These are phyloP conservation scores for Mycena citricolor DNA, from an alignment of 1,284 basidiomycete species.

Conservation along the genomic window DNA sequence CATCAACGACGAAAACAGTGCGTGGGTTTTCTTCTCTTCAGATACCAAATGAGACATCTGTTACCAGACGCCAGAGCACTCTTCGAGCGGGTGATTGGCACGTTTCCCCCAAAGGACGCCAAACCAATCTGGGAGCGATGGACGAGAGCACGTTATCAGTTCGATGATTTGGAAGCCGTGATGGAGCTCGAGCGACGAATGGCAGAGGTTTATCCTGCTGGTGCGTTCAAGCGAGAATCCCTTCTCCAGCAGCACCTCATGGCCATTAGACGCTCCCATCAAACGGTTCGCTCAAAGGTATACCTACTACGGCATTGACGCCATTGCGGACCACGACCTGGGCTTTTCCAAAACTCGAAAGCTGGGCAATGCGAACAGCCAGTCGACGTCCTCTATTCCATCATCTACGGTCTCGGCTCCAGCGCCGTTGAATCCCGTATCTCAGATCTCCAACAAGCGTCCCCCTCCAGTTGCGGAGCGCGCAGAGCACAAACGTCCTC, in stretches of 20 bases:
- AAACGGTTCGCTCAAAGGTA: slow-evolving; percentile 91
- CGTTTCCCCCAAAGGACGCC: slow-evolving; percentile 79
- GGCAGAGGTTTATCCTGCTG: slow-evolving; percentile 82
- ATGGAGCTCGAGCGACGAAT: slow-evolving; percentile 89
- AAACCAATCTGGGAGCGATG: slow-evolving; percentile 93
- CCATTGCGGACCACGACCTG: slow-evolving; percentile 86
- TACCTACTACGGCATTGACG: slow-evolving; percentile 85
- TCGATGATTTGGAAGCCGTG: slow-evolving; percentile 87
- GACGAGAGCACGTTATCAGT: slow-evolving; percentile 95
- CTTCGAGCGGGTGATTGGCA: slow-evolving; percentile 86
- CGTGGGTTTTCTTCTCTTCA: slow-evolving; percentile 29
- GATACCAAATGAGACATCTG: slow-evolving; percentile 13
- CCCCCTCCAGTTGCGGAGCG: slow-evolving; percentile 15
- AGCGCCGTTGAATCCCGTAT: background rate
- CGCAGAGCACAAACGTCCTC: slow-evolving; percentile 45
- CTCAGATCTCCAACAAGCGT: slow-evolving; percentile 12
- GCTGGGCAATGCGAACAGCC: slow-evolving; percentile 4
- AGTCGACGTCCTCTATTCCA: background rate
- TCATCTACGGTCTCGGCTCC: background rate
- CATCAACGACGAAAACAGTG: slow-evolving; percentile 95
- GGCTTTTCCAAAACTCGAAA: slow-evolving; percentile 66
- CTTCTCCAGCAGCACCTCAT: no score
- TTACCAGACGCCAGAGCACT: slow-evolving; percentile 86
- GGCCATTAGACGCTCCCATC: slow-evolving; percentile 73
- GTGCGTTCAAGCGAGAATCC: no score